Evolutionary conservation across 2,329 filamentous ascomycete genomes (phyloP).

Genomic region (Achaetomium macrosporum): DNA sequence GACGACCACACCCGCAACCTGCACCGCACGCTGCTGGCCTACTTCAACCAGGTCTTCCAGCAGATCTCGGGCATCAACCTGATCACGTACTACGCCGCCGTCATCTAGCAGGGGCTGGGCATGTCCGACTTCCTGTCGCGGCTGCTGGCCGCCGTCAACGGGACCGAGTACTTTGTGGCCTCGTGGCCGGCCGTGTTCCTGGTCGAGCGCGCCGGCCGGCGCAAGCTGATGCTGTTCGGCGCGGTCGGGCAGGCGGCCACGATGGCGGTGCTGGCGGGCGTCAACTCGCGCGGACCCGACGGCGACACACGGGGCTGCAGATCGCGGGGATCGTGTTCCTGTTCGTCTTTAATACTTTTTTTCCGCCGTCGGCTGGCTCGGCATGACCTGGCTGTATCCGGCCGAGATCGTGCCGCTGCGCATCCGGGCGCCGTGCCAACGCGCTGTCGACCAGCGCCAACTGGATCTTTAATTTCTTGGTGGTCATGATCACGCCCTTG

Average conservation of each 20-base stretch:
- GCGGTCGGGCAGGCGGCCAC: conserved; percentile 52
- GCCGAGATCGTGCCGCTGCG: conserved; percentile 50
- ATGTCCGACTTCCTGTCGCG: conserved; percentile 34
- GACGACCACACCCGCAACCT: conserved; percentile 24
- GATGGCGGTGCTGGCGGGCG: conserved; percentile 63
- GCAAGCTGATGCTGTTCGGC: conserved; percentile 40
- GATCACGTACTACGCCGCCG: conserved; percentile 43
- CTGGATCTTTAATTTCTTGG: conserved; percentile 47
- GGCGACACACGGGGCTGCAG: conserved; percentile 20
- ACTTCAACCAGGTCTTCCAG: conserved; percentile 25
- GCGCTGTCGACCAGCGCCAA: conserved; percentile 56
- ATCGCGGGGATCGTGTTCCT: conserved; percentile 36
- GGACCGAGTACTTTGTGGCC: conserved; percentile 52
- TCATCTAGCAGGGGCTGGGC: conserved; percentile 34
- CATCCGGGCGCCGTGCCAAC: conserved; percentile 51
- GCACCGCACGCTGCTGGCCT: conserved; percentile 22
- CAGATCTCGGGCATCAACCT: conserved; percentile 39
- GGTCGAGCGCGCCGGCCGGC: conserved; percentile 40
- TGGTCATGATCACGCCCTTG: conserved; percentile 59
- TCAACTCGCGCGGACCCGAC: conserved; percentile 28
- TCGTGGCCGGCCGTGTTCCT: conserved; percentile 51
- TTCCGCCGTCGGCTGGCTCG: conserved; percentile 48
- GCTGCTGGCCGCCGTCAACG: conserved; percentile 45
- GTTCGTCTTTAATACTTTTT: conserved; percentile 49
- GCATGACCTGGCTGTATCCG: conserved; percentile 54